phyloP scores from a whole-genome alignment of 1,139 yeast species.

The Taphrina confusa region DNA sequence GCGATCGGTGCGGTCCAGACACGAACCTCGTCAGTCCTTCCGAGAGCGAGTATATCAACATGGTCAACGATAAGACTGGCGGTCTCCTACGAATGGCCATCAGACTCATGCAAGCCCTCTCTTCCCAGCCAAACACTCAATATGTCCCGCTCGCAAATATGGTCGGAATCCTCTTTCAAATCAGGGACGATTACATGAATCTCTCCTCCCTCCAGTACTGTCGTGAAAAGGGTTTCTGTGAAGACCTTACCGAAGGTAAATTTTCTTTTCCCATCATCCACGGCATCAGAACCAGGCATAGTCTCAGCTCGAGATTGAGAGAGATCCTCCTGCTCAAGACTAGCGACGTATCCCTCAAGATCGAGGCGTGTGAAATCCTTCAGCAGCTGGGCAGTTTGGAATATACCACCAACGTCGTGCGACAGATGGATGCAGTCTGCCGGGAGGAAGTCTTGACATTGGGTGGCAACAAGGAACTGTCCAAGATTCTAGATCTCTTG shows the following conservation, averaged over 20 bases:
- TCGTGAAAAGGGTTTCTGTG: conserved; percentile 77
- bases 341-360: conserved; percentile 51
- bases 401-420: conserved; percentile 43
- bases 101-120: conserved; percentile 56
- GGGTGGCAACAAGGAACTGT: conserved; percentile 20
- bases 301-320: conserved; percentile 43
- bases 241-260: conserved; percentile 87
- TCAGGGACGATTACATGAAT: conserved; percentile 56
- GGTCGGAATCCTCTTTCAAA: conserved; percentile 79
- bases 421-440: background rate
- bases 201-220: conserved; percentile 57
- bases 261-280: conserved; percentile 81
- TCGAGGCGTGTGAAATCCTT: conserved; percentile 54
- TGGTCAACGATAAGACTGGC: conserved; percentile 89
- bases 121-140: conserved; percentile 14
- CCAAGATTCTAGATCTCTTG: conserved; percentile 15
- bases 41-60: conserved; percentile 66
- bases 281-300: conserved; percentile 52
- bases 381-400: conserved; percentile 51
- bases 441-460: conserved; percentile 2
- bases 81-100: conserved; percentile 78
- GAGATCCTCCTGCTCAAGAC: conserved; percentile 50
- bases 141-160: conserved; percentile 68
- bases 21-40: conserved; percentile 58
- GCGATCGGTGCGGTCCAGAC: conserved; percentile 52